A percentile compares a stretch with the other conserved stretches of the same genome.
These are phyloP conservation scores for Wickerhamomyces sydowiorum DNA, from an alignment of 805 yeast genomes.

Conservation along the genomic window DNA sequence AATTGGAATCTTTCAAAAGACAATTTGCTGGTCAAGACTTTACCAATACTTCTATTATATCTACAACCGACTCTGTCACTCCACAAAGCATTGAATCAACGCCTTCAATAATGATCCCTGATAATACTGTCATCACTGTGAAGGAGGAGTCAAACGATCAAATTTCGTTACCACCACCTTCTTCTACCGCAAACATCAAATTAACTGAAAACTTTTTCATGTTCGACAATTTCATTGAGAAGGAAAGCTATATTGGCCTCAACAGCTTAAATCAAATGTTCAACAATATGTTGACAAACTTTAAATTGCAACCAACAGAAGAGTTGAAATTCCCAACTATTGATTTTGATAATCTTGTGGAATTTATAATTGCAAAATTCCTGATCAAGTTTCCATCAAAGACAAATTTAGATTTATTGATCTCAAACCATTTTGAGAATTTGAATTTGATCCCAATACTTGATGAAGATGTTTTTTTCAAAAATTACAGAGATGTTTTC, in stretches of 20 bases:
- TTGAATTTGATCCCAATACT: conserved; percentile 20
- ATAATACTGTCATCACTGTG: neutral
- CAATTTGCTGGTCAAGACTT: conserved; percentile 1
- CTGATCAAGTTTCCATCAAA: conserved; percentile 22
- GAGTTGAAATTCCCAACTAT: conserved; percentile 24
- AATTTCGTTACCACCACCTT: neutral
- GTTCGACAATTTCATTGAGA: conserved; percentile 17
- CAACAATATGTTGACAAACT: conserved; percentile 8
- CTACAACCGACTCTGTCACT: neutral
- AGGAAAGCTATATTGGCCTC: conserved; percentile 20
- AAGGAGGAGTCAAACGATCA: neutral
- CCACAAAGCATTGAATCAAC: neutral
- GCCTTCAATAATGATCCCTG: neutral
- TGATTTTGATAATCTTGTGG: conserved; percentile 18
- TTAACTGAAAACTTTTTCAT: conserved; percentile 16
- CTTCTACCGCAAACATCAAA: neutral
- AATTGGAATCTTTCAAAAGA: conserved; percentile 23
- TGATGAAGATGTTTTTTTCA: conserved; percentile 20
- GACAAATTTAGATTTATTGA: conserved; percentile 19
- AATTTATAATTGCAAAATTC: conserved; percentile 9
- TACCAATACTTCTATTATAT: neutral
- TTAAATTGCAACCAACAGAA: conserved; percentile 17
- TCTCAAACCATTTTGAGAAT: conserved; percentile 21
- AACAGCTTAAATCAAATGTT: conserved; percentile 18
- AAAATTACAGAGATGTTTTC: conserved; percentile 13